Evolutionary conservation across 2,329 filamentous ascomycete genomes (phyloP), one percentile per base, ranked within the genome.

Genomic region (Penicillium sp.): DNA sequence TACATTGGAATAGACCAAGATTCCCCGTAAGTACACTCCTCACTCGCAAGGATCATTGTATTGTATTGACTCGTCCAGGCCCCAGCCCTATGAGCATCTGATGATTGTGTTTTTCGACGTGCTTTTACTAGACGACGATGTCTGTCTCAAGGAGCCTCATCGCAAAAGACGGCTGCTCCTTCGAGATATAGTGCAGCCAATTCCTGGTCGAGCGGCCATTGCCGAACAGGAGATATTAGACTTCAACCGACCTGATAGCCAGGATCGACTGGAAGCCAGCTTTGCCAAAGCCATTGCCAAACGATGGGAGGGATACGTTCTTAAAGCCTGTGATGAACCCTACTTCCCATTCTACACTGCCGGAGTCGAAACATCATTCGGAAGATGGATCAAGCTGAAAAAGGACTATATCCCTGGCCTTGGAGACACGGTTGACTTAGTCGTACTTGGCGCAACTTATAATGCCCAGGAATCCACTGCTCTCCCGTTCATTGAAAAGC

Each of bases 361-460:
- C 54, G 30, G 50, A 30, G 56, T 38, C 13, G 53, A 52, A 39
- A 50, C 31, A 40, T 56, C 52, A 48, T 30, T 51, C 50, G 64
- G 51, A 45, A 70, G 18, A 68, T 83, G 79, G 57, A 85, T 95
- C 54, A 95, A 95, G 63, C 63, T 95, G 28, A 95, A 95, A 62
- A 87, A 87, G 54, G 85, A 92, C 54, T 94, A 93, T 52, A 76
- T 94, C 25, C 72, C 75, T 16, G 79, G 79, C 2, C 77, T 90
- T 56, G 86, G 87, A 1, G 88, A 93, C 43, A 78, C 87, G 18
- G 84, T 84, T 7, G 89, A 95, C 59, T 85, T 95, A 56, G 81
- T 84, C 2, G 73, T 90, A 1, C 68, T 95, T 2, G 88, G 85
- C 0, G 88, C 79, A 4, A 77, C 78, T 12, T 88, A 83, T 50